phyloP scores from a whole-genome alignment of 75 land plant species.

The Isoetes taiwanensis region DNA sequence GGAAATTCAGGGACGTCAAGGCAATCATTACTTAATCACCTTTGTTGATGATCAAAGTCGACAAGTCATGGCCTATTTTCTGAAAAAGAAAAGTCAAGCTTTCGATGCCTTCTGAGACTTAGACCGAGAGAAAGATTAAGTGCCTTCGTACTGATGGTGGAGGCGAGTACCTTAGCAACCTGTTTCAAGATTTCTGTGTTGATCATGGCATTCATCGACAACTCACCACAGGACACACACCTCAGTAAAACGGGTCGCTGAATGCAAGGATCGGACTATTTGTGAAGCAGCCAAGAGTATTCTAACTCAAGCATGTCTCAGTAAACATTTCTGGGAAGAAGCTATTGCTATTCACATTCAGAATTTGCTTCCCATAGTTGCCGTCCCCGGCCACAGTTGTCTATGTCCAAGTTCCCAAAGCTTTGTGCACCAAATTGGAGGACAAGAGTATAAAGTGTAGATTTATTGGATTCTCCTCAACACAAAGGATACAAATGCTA shows the following conservation, averaged over 20 bases:
- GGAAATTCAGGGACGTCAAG: background rate
- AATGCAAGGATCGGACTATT: constrained; percentile 21
- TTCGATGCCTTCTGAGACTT: background rate
- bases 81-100: background rate
- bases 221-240: too few relatives aligned
- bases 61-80: background rate
- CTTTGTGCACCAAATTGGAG: too few relatives aligned
- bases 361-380: too few relatives aligned
- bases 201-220: constrained; percentile 12
- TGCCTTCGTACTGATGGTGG: constrained; percentile 12
- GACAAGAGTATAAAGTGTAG: too few relatives aligned
- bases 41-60: constrained; percentile 13
- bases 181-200: constrained; percentile 3
- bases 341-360: too few relatives aligned
- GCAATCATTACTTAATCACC: constrained; percentile 13
- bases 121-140: background rate
- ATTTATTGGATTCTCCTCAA: too few relatives aligned
- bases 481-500: too few relatives aligned
- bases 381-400: too few relatives aligned
- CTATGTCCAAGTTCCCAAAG: too few relatives aligned
- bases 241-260: background rate
- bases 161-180: constrained; percentile 9
- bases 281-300: constrained; percentile 7
- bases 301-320: background rate
- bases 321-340: constrained; percentile 8